Percentiles rank a stretch among this genome's conserved stretches.
These are phyloP conservation scores for Phytophthora sp. DNA, from an alignment of 352 stramenopile species.

Conservation along the genomic window DNA sequence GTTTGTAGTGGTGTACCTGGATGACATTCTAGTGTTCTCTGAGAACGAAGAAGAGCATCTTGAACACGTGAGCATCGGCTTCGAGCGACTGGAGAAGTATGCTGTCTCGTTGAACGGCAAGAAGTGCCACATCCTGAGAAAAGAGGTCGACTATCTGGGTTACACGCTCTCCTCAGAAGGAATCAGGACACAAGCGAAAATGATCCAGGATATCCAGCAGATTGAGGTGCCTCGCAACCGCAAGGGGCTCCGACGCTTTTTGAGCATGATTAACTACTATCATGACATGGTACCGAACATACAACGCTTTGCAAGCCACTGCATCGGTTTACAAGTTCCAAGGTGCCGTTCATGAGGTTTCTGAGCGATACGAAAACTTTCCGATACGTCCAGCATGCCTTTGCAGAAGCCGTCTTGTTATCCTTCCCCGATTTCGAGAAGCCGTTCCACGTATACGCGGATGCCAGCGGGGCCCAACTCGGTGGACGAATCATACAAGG, in stretches of 20 bases:
- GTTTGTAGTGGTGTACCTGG: conserved; percentile 10
- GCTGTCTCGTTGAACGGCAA: background rate
- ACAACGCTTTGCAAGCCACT: conserved; percentile 1
- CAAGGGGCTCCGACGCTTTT: conserved; percentile 1
- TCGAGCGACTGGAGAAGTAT: conserved; percentile 6
- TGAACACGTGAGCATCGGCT: conserved; percentile 3
- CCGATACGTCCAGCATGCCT: background rate
- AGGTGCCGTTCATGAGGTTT: background rate
- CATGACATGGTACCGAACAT: conserved; percentile 9
- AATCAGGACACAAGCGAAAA: no score
- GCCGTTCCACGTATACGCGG: conserved; percentile 2
- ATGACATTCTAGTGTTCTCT: conserved; percentile 19
- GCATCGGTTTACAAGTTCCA: background rate
- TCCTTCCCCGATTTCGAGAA: conserved; percentile 1
- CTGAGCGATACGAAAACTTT: background rate
- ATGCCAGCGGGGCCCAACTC: conserved; percentile 2
- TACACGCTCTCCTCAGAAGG: no score
- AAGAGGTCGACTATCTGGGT: conserved; percentile 1
- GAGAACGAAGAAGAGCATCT: background rate
- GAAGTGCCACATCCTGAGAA: conserved; percentile 15
- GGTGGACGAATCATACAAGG: background rate
- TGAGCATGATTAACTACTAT: conserved; percentile 21
- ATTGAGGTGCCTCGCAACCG: conserved; percentile 1
- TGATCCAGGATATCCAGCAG: conserved; percentile 4
- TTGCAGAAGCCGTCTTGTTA: no score